phyloP scores from a whole-genome alignment of 2,329 filamentous ascomycete genomes.

The Sclerotiophoma versabilis region DNA sequence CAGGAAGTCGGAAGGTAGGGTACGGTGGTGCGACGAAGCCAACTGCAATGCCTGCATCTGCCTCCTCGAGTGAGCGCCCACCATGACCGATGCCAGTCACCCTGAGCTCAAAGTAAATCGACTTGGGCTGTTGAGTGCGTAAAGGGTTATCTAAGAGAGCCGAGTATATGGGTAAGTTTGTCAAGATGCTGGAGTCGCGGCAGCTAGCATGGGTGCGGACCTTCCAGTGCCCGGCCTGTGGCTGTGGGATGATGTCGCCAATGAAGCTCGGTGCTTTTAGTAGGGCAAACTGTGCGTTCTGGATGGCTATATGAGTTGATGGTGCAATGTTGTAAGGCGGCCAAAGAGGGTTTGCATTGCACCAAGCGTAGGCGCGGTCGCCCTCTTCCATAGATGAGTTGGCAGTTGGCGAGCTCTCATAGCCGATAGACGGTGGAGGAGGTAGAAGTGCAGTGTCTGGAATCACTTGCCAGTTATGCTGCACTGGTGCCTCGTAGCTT shows the following conservation, averaged over 20 bases:
- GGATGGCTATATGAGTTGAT: constrained; percentile 57
- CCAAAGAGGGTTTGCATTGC: constrained; percentile 65
- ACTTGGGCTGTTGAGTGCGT: constrained; percentile 59
- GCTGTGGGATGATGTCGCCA: constrained; percentile 57
- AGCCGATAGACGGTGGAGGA: constrained; percentile 72
- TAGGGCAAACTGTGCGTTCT: constrained; percentile 58
- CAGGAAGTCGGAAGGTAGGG: constrained; percentile 77
- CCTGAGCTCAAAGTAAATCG: constrained; percentile 75
- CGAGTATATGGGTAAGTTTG: constrained; percentile 73
- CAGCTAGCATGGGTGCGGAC: constrained; percentile 55
- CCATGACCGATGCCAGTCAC: constrained; percentile 56
- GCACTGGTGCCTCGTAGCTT: constrained; percentile 59
- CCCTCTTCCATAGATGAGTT: constrained; percentile 73
- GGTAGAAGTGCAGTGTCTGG: constrained; percentile 77
- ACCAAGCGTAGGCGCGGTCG: constrained; percentile 72
- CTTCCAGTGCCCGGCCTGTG: constrained; percentile 48
- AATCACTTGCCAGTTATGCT: constrained; percentile 76
- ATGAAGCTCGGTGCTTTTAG: constrained; percentile 40
- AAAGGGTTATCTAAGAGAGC: constrained; percentile 66
- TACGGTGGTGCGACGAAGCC: constrained; percentile 79
- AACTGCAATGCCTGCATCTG: constrained; percentile 67
- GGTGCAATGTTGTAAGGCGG: constrained; percentile 60
- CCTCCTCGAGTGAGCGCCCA: constrained; percentile 39
- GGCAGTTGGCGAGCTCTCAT: constrained; percentile 70
- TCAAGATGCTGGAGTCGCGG: constrained; percentile 69